A percentile compares a stretch with the other conserved stretches of the same genome.
These are phyloP conservation scores for Lodderomyces elongisporus DNA, from an alignment of 1,139 yeast species.

Conservation along the genomic window DNA sequence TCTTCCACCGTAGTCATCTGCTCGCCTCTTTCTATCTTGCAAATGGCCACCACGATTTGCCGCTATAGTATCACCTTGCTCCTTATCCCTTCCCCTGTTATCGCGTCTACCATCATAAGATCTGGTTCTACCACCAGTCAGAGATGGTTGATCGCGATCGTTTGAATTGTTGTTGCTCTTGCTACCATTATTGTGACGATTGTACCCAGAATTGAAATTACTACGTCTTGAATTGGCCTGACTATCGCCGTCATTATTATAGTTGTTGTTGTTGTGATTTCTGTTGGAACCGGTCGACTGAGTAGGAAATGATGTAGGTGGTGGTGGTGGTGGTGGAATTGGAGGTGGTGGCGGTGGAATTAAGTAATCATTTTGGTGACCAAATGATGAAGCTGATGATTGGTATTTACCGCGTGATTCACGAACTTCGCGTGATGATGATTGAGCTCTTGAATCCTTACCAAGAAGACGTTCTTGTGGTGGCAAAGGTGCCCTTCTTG, in stretches of 20 bases:
- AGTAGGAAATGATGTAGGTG: slow-evolving; percentile 7
- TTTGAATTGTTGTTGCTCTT: slow-evolving; percentile 1
- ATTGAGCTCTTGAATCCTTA: not conserved
- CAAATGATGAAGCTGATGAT: not conserved
- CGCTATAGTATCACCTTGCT: slow-evolving; percentile 5
- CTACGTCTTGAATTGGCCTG: slow-evolving; percentile 2
- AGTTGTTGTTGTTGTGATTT: slow-evolving; percentile 2
- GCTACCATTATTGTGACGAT: not conserved
- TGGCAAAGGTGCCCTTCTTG: slow-evolving; percentile 12
- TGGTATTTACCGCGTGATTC: slow-evolving; percentile 2
- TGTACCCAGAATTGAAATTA: slow-evolving; percentile 1
- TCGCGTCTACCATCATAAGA: not conserved
- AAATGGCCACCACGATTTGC: not conserved
- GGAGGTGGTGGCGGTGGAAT: slow-evolving; percentile 2
- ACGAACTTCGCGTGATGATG: too few relatives aligned
- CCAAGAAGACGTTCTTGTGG: slow-evolving; percentile 11
- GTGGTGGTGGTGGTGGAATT: slow-evolving; percentile 8
- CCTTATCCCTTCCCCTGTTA: slow-evolving; percentile 4
- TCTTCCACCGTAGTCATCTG: slow-evolving; percentile 19
- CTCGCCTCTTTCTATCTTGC: slow-evolving; percentile 21
- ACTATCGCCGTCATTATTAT: too few relatives aligned
- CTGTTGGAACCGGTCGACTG: too few relatives aligned
- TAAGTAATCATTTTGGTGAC: not conserved
- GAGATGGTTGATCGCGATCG: not conserved
- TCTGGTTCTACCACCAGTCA: too few relatives aligned